Conservation (phyloP, 208 protist genomes). For the Tritrichomonas musculus region DNA sequence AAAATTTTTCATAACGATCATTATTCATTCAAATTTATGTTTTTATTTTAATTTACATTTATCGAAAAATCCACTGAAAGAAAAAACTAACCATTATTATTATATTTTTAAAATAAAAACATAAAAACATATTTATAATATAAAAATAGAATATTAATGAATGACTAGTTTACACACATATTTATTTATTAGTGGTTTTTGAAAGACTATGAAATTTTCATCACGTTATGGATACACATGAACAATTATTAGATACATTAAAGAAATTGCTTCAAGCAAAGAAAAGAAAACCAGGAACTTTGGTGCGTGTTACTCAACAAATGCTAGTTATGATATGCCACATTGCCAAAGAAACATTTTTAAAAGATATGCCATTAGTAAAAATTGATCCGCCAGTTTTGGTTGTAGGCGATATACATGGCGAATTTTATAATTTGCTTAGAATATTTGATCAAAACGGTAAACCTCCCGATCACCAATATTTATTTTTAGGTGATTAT, state of each 20-base stretch:
- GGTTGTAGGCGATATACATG: constrained; percentile 20
- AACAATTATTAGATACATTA: neutral
- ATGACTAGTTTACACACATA: no score
- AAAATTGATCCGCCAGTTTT: neutral
- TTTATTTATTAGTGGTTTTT: no score
- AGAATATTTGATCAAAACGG: neutral
- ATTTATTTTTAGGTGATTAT: constrained; percentile 33
- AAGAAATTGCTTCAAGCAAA: neutral
- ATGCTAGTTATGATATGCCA: constrained; percentile 38
- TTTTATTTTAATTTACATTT: no score
- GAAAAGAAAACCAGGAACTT: neutral
- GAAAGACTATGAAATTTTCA: no score
- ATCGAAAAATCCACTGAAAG: no score
- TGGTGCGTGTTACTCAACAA: neutral
- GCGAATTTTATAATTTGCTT: neutral
- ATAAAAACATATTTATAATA: no score
- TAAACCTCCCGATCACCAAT: neutral
- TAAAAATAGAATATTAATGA: no score
- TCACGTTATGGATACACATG: neutral
- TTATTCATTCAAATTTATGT: no score
- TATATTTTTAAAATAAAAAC: no score
- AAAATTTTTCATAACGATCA: no score
- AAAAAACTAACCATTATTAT: no score
- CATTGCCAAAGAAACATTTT: constrained; percentile 50
- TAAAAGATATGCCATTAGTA: neutral